Evolutionary conservation across 768 basidiomycete genomes (phyloP), one percentile per base, ranked within the genome.

Genomic region (Panellus pusillus): DNA sequence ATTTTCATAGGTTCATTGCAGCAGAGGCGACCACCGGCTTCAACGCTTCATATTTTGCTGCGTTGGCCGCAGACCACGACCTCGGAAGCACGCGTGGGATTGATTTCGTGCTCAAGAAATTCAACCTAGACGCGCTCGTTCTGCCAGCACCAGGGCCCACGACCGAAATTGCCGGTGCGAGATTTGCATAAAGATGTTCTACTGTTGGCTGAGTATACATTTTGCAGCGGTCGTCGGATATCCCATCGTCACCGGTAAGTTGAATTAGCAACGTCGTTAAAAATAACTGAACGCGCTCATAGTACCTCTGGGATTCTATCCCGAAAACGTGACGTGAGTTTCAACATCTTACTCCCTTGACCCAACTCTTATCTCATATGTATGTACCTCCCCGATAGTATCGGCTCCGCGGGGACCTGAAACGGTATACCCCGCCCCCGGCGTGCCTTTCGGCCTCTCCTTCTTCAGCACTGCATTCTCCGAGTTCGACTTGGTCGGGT

Each of bases 261-360:
- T 28, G 32, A 39, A 29, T 38, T 49, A 20, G 6, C 41, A 27
- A 4, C 28, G 20, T 6, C 1, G 49, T 3, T 35, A 15, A 20
- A 3, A 29, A n/a, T 18, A 15, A 29, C 41, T 24, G 24, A 28
- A 49, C 27, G 40, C 47, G 32, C 38, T 28, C 38, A 65, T 39
- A 74, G 84, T 86, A 9, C 84, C 85, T 1, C 73, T 86, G 2
- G 83, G 82, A 1, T 84, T 83, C 64, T 79, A 78, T 54, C 80
- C 80, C 2, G 72, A 74, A 35, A 68, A 79, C 53, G 72, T 77
- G 31, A 66, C 74, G 58, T 52, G 50, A 47, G 58, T 15, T 5
- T 11, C 13, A 35, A 9, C 32, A 9, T 14, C 3, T 15, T 31
- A 24, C 44, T 20, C 28, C 27, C 27, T 9, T 28, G 20, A 14